A percentile compares a stretch with the other conserved stretches of the same genome.
These are phyloP conservation scores for Nitzschia palea DNA, from an alignment of 108 stramenopile species.

Conservation along the genomic window DNA sequence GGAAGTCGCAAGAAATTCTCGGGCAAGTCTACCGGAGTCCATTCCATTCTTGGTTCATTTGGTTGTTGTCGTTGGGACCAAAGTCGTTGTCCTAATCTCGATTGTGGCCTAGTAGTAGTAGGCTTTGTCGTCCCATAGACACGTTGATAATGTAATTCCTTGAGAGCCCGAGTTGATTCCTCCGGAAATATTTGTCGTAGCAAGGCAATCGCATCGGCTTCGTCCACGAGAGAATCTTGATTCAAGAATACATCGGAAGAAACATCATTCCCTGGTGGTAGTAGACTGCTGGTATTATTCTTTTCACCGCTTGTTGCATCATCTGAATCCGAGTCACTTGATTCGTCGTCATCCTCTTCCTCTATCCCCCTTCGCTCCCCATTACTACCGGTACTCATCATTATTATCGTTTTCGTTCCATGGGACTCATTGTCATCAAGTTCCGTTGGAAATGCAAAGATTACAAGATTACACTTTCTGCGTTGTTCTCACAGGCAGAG, in stretches of 20 bases:
- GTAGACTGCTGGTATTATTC: neutral
- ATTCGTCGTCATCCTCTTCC: neutral
- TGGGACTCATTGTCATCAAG: no score
- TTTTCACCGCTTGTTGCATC: neutral
- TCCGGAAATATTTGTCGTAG: slow-evolving; percentile 51
- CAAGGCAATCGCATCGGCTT: slow-evolving; percentile 35
- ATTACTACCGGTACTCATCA: no score
- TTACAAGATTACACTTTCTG: no score
- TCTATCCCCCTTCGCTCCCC: no score
- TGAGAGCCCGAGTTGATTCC: slow-evolving; percentile 24
- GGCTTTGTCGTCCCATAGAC: neutral
- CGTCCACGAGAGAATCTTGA: slow-evolving; percentile 22
- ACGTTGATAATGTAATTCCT: slow-evolving; percentile 32
- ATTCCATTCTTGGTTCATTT: neutral
- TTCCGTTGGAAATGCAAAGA: no score
- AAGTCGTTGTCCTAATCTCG: slow-evolving; percentile 4
- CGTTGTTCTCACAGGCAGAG: no score
- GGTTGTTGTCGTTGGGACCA: neutral
- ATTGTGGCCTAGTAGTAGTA: neutral
- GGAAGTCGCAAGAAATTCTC: slow-evolving; percentile 50
- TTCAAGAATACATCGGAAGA: slow-evolving; percentile 14
- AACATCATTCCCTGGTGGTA: no score
- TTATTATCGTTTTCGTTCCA: no score
- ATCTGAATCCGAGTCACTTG: neutral
- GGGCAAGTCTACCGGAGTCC: slow-evolving; percentile 16